Conservation (phyloP, 495 filamentous ascomycete species). For the Podospora pseudopauciseta region DNA sequence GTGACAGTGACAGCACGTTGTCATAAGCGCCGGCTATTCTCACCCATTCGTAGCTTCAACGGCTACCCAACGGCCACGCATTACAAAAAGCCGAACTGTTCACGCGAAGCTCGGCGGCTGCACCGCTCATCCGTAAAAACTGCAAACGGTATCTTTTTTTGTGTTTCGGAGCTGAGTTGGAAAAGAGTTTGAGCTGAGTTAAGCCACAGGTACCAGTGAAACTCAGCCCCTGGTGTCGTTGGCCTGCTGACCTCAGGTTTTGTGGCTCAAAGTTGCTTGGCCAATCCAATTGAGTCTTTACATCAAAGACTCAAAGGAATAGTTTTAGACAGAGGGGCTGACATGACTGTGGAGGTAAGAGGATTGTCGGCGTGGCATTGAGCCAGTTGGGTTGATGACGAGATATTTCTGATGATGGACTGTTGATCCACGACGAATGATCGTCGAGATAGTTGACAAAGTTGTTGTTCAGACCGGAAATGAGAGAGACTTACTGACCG, state of each 20-base stretch:
- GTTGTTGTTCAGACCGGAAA: not conserved
- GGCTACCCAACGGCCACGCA: not conserved
- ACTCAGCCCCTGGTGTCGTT: not conserved
- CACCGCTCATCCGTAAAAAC: not conserved
- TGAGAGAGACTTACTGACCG: not conserved
- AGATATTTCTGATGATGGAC: not conserved
- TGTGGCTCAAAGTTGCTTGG: not conserved
- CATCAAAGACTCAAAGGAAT: not conserved
- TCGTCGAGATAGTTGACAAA: not conserved
- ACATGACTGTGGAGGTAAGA: not conserved
- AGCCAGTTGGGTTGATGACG: not conserved
- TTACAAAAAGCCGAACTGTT: not conserved
- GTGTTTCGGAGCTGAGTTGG: not conserved
- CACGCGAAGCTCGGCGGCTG: not conserved
- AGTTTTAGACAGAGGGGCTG: not conserved
- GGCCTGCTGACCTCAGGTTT: not conserved
- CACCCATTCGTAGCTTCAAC: not conserved
- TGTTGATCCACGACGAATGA: not conserved
- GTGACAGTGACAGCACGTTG: not conserved
- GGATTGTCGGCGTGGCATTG: not conserved
- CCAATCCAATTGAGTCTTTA: not conserved
- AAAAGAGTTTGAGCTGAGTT: not conserved
- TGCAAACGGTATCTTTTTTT: no score
- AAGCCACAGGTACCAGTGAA: not conserved
- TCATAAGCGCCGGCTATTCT: not conserved